Base-by-base conservation (phyloP, 257 asterid species). In the Anisodus acutangulus region DNA sequence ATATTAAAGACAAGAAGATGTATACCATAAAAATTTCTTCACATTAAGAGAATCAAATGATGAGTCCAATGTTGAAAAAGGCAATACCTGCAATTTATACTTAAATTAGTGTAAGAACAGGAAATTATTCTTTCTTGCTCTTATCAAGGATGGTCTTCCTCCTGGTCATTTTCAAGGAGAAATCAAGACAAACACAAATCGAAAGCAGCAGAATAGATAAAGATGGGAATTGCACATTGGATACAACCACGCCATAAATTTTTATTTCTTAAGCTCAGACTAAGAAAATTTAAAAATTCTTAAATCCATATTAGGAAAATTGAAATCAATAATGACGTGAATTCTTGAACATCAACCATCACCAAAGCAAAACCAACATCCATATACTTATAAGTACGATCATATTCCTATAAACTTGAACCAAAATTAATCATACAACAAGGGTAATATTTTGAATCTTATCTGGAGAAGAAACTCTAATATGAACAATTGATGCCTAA, bases 11-110 rank as follows among this genome's bases (percentile, higher is more conserved):
- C 59, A 35, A 51, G 79, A 69, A 64, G 85, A 79, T 68, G 86
- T 82, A 88, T 89, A 97, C 99, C 97, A 86, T 97, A 98, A 82
- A 93, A 1, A 93, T 90, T 95, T 97, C 90, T 97, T 97, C 43
- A 92, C 95, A 79, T 93, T 95, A 78, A 97, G 84, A 60, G 98
- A 88, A 68, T 94, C 91, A 84, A 91, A 92, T 79, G 99, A 96
- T 85, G 98, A 86, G 86, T 97, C 98, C 85, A 95, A 86, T 15
- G 99, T 95, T 45, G 98, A 91, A 83, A 93, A 83, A 80, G 98
- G 97, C 55, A 96, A 95, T 79, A 90, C 67, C 99, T 95, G 98
- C 97, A 93, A 26, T 80, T 54, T 53, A 17, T 64, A 86, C 85
- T 53, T 31, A 41, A 81, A 69, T 45, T 9, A 54, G 72, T 79